Percentiles rank a stretch among this genome's conserved stretches.
Evolutionary conservation across 345 rosid species (phyloP).

Genomic region (Viola odorata): DNA sequence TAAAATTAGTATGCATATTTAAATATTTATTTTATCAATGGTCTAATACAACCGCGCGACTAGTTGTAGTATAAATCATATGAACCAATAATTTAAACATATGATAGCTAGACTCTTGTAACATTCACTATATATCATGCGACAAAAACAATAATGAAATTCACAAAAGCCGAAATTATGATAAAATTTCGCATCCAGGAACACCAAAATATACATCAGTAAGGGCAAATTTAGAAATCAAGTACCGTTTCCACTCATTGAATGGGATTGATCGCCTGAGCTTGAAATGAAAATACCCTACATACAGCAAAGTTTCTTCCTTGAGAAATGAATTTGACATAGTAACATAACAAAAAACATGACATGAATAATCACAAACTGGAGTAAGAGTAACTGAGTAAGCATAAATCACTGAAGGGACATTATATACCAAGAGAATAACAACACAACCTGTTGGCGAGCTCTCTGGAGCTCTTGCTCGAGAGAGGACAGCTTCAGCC

Average conservation of each 20-base stretch:
- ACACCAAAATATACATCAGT: neutral
- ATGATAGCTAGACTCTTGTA: neutral
- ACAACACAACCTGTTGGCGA: constrained; percentile 68
- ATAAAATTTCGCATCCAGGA: neutral
- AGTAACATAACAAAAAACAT: neutral
- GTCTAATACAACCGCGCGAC: no score
- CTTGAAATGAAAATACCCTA: constrained; percentile 80
- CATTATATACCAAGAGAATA: constrained; percentile 4
- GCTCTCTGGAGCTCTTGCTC: constrained; percentile 96
- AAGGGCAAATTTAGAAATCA: constrained; percentile 3
- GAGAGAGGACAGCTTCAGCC: constrained; percentile 77
- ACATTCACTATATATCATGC: neutral
- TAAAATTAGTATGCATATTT: no score
- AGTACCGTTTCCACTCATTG: constrained; percentile 87
- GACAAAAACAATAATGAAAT: neutral
- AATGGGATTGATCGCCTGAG: constrained; percentile 85
- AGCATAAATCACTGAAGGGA: neutral
- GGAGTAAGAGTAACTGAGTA: no score
- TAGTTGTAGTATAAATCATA: no score
- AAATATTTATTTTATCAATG: no score
- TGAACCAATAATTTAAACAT: neutral
- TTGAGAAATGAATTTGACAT: no score
- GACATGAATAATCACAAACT: neutral
- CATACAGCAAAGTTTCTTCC: neutral
- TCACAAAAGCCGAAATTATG: neutral